Conservation (phyloP, 2,329 filamentous ascomycete genomes). For the Aspergillus caelatus region DNA sequence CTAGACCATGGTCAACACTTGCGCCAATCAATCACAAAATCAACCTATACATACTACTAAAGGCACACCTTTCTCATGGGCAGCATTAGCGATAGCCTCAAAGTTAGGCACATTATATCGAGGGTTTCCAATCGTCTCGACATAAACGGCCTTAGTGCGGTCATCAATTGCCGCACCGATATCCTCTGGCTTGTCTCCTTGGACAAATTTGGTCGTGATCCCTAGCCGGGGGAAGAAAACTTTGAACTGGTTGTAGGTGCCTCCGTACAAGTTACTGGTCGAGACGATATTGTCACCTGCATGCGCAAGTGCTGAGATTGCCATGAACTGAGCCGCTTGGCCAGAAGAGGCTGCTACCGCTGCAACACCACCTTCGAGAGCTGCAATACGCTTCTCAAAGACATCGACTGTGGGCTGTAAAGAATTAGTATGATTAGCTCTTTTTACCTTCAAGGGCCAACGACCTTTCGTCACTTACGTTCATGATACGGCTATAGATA, state of each 20-base stretch:
- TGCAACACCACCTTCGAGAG: conserved; percentile 87
- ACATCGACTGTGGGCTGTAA: conserved; percentile 85
- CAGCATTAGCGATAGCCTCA: conserved; percentile 79
- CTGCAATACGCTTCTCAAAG: conserved; percentile 95
- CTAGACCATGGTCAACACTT: conserved; percentile 38
- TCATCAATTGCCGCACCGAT: conserved; percentile 85
- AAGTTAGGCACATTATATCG: conserved; percentile 92
- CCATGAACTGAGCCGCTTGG: conserved; percentile 90
- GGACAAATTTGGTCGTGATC: conserved; percentile 84
- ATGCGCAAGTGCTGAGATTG: conserved; percentile 80
- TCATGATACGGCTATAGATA: conserved; percentile 97
- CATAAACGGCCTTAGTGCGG: conserved; percentile 87
- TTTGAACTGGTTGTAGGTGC: conserved; percentile 97
- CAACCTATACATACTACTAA: conserved; percentile 54
- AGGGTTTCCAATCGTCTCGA: conserved; percentile 93
- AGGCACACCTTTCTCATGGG: conserved; percentile 70
- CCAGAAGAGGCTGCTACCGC: conserved; percentile 84
- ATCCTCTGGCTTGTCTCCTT: conserved; percentile 76
- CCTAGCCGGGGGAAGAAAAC: conserved; percentile 85
- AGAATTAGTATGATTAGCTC: background rate
- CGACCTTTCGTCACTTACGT: conserved; percentile 57
- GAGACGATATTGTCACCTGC: conserved; percentile 91
- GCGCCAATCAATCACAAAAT: too few relatives aligned
- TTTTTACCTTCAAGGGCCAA: background rate
- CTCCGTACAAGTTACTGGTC: conserved; percentile 88